phyloP scores from a whole-genome alignment of 305 asterid genomes.

The Rubia peregrina region DNA sequence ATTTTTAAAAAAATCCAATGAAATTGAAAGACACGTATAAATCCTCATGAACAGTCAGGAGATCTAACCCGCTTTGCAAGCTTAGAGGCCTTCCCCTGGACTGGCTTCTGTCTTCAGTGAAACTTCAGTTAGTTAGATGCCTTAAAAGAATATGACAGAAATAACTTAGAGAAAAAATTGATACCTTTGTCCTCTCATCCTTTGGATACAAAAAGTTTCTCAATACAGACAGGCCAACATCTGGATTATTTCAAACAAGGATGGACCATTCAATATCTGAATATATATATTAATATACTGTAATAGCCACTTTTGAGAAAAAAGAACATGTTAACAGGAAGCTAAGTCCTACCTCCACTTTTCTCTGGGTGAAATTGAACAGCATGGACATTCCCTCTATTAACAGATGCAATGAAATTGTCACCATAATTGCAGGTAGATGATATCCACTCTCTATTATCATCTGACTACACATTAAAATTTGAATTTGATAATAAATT shows the following conservation, averaged over 20 bases:
- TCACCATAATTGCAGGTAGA: conserved; percentile 79
- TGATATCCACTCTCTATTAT: conserved; percentile 76
- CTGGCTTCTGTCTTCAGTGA: conserved; percentile 71
- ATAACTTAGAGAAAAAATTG: conserved; percentile 16
- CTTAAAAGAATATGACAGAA: conserved; percentile 13
- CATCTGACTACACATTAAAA: conserved; percentile 49
- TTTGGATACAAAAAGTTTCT: conserved; percentile 68
- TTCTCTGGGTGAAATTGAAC: conserved; percentile 97
- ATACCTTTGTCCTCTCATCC: conserved; percentile 53
- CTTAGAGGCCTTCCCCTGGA: conserved; percentile 63
- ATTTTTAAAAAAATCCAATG: neutral
- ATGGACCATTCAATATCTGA: conserved; percentile 4
- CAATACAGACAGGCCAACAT: conserved; percentile 81
- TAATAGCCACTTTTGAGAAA: neutral
- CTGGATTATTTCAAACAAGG: conserved; percentile 32
- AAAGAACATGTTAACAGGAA: neutral
- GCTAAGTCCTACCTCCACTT: conserved; percentile 61
- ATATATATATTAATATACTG: neutral
- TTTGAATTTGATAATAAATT: neutral
- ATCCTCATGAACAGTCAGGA: neutral
- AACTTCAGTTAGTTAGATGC: conserved; percentile 36
- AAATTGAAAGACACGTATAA: neutral
- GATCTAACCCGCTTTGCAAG: conserved; percentile 90
- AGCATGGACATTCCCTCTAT: conserved; percentile 83
- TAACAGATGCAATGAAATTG: conserved; percentile 69